Conservation (phyloP, 495 filamentous ascomycete genomes). For the Arthonia radiata region DNA sequence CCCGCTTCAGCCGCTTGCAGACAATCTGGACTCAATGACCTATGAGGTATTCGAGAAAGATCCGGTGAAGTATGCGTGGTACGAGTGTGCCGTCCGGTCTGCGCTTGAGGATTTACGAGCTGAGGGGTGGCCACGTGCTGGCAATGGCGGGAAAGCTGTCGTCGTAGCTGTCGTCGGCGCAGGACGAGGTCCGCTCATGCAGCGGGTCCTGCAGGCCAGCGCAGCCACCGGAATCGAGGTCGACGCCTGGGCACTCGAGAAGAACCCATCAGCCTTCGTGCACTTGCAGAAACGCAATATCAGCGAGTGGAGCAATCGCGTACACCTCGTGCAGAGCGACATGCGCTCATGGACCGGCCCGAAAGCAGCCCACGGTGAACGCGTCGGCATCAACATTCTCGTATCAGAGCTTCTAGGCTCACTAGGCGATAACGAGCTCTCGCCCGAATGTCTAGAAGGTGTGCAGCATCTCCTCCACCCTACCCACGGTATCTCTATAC, state of each 20-base stretch:
- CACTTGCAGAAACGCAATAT: slow-evolving; percentile 70
- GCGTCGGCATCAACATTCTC: slow-evolving; percentile 63
- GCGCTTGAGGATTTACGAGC: slow-evolving; percentile 62
- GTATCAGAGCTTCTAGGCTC: slow-evolving; percentile 57
- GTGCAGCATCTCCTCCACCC: slow-evolving; percentile 59
- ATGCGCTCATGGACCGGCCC: slow-evolving; percentile 91
- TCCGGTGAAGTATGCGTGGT: slow-evolving; percentile 92
- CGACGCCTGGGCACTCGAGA: slow-evolving; percentile 79
- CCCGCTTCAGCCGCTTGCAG: slow-evolving; percentile 77
- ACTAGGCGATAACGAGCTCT: slow-evolving; percentile 20
- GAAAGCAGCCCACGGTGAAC: not conserved
- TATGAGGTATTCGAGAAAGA: slow-evolving; percentile 99
- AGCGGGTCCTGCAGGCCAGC: slow-evolving; percentile 58
- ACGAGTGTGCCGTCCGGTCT: slow-evolving; percentile 58
- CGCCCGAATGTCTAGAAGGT: slow-evolving; percentile 58
- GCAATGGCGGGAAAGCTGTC: slow-evolving; percentile 34
- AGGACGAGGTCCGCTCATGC: slow-evolving; percentile 75
- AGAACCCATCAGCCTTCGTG: slow-evolving; percentile 94
- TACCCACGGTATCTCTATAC: slow-evolving; percentile 72
- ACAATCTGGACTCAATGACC: slow-evolving; percentile 89
- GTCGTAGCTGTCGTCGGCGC: slow-evolving; percentile 83
- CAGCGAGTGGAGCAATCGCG: slow-evolving; percentile 43
- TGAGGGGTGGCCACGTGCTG: slow-evolving; percentile 43
- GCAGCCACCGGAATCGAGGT: slow-evolving; percentile 48
- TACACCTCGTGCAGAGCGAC: slow-evolving; percentile 77